A percentile compares a stretch with the other conserved stretches of the same genome.
These are phyloP conservation scores for Tylopilus subfusipes DNA, from an alignment of 768 basidiomycete genomes.

Conservation along the genomic window DNA sequence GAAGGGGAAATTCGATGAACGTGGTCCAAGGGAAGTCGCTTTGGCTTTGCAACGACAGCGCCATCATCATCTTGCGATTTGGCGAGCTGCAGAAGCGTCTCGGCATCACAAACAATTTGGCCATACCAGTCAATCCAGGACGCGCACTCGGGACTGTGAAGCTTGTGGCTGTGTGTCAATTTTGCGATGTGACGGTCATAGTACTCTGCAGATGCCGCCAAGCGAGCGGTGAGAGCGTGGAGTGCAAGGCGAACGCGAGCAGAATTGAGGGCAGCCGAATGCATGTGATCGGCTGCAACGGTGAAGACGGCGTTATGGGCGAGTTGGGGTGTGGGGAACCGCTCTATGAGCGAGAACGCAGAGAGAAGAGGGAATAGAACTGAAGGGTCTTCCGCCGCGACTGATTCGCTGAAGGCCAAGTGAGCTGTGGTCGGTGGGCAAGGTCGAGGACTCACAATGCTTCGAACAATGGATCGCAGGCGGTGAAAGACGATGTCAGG, in stretches of 20 bases:
- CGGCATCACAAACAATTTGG: constrained; percentile 61
- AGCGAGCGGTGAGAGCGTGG: constrained; percentile 73
- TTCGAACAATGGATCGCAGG: constrained; percentile 29
- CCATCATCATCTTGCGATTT: constrained; percentile 45
- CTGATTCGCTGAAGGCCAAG: constrained; percentile 63
- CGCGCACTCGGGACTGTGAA: constrained; percentile 39
- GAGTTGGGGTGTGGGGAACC: constrained; percentile 41
- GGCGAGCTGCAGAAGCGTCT: constrained; percentile 52
- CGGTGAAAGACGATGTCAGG: constrained; percentile 27
- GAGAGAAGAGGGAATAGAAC: constrained; percentile 73
- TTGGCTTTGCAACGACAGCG: constrained; percentile 23
- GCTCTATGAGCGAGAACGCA: constrained; percentile 51
- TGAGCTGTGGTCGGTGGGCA: background rate
- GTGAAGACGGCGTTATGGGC: constrained; percentile 41
- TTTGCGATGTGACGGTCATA: constrained; percentile 44
- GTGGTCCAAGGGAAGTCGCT: constrained; percentile 75
- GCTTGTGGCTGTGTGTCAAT: constrained; percentile 26
- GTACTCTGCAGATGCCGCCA: constrained; percentile 80
- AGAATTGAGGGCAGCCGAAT: constrained; percentile 46
- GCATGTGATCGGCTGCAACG: constrained; percentile 42
- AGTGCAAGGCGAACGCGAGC: constrained; percentile 74
- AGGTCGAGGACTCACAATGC: constrained; percentile 25
- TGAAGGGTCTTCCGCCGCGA: constrained; percentile 66
- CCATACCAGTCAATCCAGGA: constrained; percentile 90
- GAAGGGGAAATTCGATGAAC: constrained; percentile 50